Conservation (phyloP, 345 rosid species). For the Eucalyptus erythrocorys region DNA sequence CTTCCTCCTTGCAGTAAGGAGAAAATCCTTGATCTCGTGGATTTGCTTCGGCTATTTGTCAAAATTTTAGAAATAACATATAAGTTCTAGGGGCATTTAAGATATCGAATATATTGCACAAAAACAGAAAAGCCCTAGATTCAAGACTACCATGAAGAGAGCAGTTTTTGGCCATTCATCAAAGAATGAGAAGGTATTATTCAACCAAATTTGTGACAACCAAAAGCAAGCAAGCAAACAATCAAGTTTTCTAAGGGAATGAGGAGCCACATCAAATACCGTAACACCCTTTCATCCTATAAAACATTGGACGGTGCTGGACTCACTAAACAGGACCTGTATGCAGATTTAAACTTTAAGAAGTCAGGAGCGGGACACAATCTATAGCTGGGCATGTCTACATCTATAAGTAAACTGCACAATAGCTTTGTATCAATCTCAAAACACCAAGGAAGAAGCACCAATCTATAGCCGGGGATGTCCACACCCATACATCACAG, state of each 20-base stretch:
- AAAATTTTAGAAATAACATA: neutral
- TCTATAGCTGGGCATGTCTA: neutral
- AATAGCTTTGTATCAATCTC: neutral
- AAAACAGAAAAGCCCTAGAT: neutral
- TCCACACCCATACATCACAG: neutral
- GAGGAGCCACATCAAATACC: neutral
- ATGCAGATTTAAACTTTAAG: neutral
- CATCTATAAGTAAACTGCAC: neutral
- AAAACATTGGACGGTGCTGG: neutral
- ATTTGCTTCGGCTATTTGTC: conserved; percentile 77
- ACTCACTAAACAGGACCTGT: neutral
- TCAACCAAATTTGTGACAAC: neutral
- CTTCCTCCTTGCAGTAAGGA: conserved; percentile 89
- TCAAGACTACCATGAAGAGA: neutral
- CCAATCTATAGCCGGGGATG: neutral
- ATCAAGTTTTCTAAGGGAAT: neutral
- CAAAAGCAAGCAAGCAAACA: neutral
- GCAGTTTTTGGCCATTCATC: neutral
- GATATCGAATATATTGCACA: neutral
- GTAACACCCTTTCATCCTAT: neutral
- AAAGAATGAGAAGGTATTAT: neutral
- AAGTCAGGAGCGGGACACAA: neutral
- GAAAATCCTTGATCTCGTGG: conserved; percentile 95
- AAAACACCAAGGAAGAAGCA: neutral
- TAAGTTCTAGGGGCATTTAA: neutral